Conservation (phyloP, 2,329 filamentous ascomycete species). For the Apiospora phragmitis region DNA sequence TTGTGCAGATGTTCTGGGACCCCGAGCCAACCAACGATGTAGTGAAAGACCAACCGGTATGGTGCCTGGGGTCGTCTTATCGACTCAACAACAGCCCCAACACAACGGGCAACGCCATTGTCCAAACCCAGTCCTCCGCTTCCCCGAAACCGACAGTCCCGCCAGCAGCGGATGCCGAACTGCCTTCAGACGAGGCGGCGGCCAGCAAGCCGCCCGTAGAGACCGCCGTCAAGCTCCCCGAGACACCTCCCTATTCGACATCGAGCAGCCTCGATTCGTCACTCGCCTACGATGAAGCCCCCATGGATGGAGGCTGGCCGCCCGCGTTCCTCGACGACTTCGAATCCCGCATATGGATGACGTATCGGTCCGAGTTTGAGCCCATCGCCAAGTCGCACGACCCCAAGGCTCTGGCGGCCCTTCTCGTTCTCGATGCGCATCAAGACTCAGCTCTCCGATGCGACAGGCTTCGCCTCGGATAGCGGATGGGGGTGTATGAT, state of each 20-base stretch:
- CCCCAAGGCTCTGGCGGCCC: conserved; percentile 65
- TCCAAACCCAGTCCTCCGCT: background rate
- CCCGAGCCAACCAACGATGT: conserved; percentile 82
- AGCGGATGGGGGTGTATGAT: conserved; percentile 99
- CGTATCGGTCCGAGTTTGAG: conserved; percentile 85
- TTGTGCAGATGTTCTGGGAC: conserved; percentile 92
- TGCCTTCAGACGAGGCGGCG: background rate
- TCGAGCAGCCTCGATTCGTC: conserved; percentile 55
- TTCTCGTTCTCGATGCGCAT: conserved; percentile 88
- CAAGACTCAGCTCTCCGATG: conserved; percentile 76
- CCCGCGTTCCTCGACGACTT: conserved; percentile 85
- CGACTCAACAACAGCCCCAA: conserved; percentile 36
- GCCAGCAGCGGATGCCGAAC: background rate
- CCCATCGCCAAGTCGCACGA: conserved; percentile 79
- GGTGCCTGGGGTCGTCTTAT: conserved; percentile 71
- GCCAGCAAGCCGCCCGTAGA: conserved; percentile 16
- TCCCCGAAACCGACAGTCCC: background rate
- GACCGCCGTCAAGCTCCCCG: conserved; percentile 34
- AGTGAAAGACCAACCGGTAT: conserved; percentile 67
- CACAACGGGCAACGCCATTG: background rate
- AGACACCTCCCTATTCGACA: conserved; percentile 49
- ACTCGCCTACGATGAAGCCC: conserved; percentile 47
- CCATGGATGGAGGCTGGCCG: conserved; percentile 70
- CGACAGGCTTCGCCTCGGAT: conserved; percentile 84
- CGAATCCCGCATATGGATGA: conserved; percentile 93